phyloP scores from a whole-genome alignment of 805 yeast species.

The Myxozyma geophila region DNA sequence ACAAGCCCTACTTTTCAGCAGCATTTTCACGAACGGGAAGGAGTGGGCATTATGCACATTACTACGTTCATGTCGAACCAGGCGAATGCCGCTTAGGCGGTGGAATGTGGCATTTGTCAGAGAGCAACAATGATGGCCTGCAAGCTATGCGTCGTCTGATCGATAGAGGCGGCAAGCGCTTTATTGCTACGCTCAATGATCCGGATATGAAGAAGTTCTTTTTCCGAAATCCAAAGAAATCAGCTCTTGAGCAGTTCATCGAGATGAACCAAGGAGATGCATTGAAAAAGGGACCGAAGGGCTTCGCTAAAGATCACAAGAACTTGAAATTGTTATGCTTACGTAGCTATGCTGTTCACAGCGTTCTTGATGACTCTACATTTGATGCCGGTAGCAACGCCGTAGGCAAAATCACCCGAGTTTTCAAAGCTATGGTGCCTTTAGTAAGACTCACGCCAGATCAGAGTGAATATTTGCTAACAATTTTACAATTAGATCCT shows the following conservation, averaged over 20 bases:
- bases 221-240: slow-evolving; percentile 10
- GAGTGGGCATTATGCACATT: slow-evolving; percentile 36
- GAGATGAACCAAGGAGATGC: slow-evolving; percentile 37
- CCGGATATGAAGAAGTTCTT: slow-evolving; percentile 18
- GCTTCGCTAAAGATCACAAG: slow-evolving; percentile 33
- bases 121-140: slow-evolving; percentile 27
- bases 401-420: slow-evolving; percentile 17
- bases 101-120: slow-evolving; percentile 35
- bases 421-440: slow-evolving; percentile 28
- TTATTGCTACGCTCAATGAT: slow-evolving; percentile 22
- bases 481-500: slow-evolving; percentile 7
- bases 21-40: slow-evolving; percentile 38
- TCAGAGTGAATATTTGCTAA: background rate
- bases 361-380: slow-evolving; percentile 13
- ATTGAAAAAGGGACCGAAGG: slow-evolving; percentile 36
- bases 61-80: slow-evolving; percentile 37
- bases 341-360: slow-evolving; percentile 30
- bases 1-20: slow-evolving; percentile 38
- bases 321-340: slow-evolving; percentile 34
- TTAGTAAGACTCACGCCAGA: slow-evolving; percentile 19
- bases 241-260: slow-evolving; percentile 31
- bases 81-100: slow-evolving; percentile 28
- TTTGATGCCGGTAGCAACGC: slow-evolving; percentile 25
- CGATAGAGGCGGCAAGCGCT: slow-evolving; percentile 31
- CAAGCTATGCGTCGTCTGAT: slow-evolving; percentile 27